Evolutionary conservation across 2,329 filamentous ascomycete genomes (phyloP).

Genomic region (Penicillium hesseltinei): DNA sequence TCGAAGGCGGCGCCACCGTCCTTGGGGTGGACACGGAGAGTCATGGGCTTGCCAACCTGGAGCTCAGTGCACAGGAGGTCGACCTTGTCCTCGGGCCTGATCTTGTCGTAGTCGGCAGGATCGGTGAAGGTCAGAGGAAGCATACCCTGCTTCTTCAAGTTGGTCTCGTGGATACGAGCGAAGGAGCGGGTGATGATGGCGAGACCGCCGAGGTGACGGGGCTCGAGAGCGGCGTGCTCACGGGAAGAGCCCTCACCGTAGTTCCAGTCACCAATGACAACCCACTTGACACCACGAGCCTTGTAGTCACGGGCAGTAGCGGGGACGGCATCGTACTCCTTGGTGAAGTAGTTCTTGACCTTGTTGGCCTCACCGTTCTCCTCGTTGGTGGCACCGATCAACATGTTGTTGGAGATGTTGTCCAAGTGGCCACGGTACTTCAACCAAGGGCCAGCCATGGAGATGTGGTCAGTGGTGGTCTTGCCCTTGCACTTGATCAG

Average conservation of each 20-base stretch:
- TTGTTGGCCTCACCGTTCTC: conserved; percentile 98
- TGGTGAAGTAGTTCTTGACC: conserved; percentile 84
- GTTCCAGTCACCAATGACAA: conserved; percentile 99
- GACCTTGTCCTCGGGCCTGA: conserved; percentile 87
- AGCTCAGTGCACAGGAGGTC: conserved; percentile 87
- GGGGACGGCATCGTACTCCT: conserved; percentile 82
- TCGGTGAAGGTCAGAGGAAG: conserved; percentile 93
- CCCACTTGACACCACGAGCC: conserved; percentile 92
- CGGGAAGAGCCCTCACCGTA: conserved; percentile 97
- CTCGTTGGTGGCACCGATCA: conserved; percentile 93
- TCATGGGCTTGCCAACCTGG: conserved; percentile 88
- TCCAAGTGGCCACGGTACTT: conserved; percentile 99
- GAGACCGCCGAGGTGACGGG: conserved; percentile 91
- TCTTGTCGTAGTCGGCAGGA: conserved; percentile 96
- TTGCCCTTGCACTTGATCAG: conserved; percentile 96
- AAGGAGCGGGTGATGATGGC: conserved; percentile 96
- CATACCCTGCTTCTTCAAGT: conserved; percentile 99
- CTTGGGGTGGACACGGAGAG: conserved; percentile 87
- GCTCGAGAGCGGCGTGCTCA: conserved; percentile 97
- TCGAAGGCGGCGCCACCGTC: conserved; percentile 73
- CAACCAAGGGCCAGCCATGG: conserved; percentile 91
- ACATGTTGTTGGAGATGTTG: conserved; percentile 96
- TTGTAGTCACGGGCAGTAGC: conserved; percentile 98
- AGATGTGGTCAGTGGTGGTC: conserved; percentile 96
- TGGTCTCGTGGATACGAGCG: conserved; percentile 99